Evolutionary conservation across 805 yeast genomes (phyloP).

Genomic region (Metschnikowia santaceciliae): DNA sequence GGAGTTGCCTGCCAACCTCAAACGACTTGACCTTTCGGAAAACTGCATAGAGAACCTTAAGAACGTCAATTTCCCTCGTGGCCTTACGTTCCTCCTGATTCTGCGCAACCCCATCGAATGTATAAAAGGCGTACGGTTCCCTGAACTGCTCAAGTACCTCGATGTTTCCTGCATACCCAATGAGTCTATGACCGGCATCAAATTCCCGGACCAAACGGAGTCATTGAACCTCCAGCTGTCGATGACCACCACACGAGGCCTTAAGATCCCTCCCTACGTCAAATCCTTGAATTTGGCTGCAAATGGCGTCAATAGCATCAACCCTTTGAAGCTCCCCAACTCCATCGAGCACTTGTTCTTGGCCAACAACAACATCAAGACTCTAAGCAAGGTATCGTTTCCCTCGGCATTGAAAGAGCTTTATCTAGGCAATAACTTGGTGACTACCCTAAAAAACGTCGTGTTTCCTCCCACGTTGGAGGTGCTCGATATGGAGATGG

Average conservation of each 20-base stretch:
- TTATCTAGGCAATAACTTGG: slow-evolving; percentile 38
- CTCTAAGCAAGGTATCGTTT: slow-evolving; percentile 40
- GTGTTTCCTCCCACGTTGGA: slow-evolving; percentile 36
- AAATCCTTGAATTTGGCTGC: slow-evolving; percentile 30
- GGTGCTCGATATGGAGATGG: slow-evolving; percentile 40
- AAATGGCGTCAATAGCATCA: slow-evolving; percentile 43
- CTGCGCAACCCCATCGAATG: slow-evolving; percentile 41
- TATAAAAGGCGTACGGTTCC: slow-evolving; percentile 38
- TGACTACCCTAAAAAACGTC: slow-evolving; percentile 44
- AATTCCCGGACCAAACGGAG: slow-evolving; percentile 38
- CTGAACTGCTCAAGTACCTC: slow-evolving; percentile 32
- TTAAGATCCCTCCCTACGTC: slow-evolving; percentile 34
- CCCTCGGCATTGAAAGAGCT: slow-evolving; percentile 34
- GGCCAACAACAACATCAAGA: slow-evolving; percentile 40
- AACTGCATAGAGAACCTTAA: slow-evolving; percentile 38
- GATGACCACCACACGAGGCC: slow-evolving; percentile 43
- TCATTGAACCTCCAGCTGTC: slow-evolving; percentile 39
- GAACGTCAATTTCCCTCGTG: slow-evolving; percentile 35
- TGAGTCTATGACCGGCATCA: slow-evolving; percentile 45
- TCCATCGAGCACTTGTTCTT: slow-evolving; percentile 35
- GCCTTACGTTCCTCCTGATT: slow-evolving; percentile 27
- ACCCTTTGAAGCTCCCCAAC: slow-evolving; percentile 42
- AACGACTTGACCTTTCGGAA: slow-evolving; percentile 33
- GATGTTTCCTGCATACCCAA: slow-evolving; percentile 43
- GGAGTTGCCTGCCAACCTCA: slow-evolving; percentile 32